Percentiles rank a stretch among this genome's conserved stretches.
phyloP scores from a whole-genome alignment of 495 filamentous ascomycete genomes.

The Talaromyces ruber region DNA sequence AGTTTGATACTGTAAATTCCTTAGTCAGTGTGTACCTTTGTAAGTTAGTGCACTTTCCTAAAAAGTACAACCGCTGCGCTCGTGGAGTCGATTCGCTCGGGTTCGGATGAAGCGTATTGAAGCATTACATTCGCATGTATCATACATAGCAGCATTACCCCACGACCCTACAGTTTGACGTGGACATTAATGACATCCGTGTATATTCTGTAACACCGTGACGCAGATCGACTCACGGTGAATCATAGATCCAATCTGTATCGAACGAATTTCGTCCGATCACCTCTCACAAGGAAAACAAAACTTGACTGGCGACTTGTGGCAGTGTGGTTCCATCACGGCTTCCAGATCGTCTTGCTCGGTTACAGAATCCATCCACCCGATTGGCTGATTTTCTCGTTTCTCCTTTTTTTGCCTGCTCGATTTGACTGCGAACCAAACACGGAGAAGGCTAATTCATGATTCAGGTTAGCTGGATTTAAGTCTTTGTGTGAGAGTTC shows the following conservation, averaged over 20 bases:
- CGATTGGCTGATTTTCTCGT: not conserved
- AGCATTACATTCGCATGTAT: too few relatives aligned
- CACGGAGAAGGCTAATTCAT: not conserved
- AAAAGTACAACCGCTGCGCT: too few relatives aligned
- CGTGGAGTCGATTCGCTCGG: not conserved
- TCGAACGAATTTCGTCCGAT: not conserved
- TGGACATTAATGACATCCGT: too few relatives aligned
- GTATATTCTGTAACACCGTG: too few relatives aligned
- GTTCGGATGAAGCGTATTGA: not conserved
- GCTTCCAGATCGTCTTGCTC: not conserved
- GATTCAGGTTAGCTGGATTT: not conserved
- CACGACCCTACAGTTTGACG: too few relatives aligned
- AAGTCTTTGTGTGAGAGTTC: too few relatives aligned
- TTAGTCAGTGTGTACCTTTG: too few relatives aligned
- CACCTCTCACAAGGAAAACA: not conserved
- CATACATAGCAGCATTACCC: too few relatives aligned
- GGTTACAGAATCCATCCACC: not conserved
- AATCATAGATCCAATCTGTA: not conserved
- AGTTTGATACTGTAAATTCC: too few relatives aligned
- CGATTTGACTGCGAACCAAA: not conserved
- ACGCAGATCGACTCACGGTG: too few relatives aligned
- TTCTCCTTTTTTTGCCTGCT: not conserved
- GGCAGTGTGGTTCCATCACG: not conserved
- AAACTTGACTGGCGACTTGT: not conserved
- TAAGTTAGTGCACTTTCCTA: too few relatives aligned